These are phyloP conservation scores for Arthrobotrys entomopaga DNA, from an alignment of 2,329 filamentous ascomycete genomes.

Conservation along the genomic window DNA sequence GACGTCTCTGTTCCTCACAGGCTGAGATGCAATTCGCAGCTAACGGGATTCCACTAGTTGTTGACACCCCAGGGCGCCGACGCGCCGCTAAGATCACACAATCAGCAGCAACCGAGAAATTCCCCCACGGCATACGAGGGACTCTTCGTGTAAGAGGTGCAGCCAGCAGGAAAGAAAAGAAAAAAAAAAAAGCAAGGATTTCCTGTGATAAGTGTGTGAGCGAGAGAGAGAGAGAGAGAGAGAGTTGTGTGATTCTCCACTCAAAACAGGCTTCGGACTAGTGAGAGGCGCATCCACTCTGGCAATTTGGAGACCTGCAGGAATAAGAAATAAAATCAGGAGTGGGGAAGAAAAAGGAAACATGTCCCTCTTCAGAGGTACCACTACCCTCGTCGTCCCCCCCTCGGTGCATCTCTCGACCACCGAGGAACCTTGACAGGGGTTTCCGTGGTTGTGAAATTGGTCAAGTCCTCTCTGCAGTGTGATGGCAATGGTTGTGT, in stretches of 20 bases:
- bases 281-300: constrained; percentile 50
- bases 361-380: not conserved
- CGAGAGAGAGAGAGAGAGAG: constrained; percentile 11
- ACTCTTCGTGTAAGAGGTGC: too few relatives aligned
- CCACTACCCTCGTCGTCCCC: constrained; percentile 6
- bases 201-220: not conserved
- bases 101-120: constrained; percentile 55
- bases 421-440: constrained; percentile 28
- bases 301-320: constrained; percentile 51
- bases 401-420: constrained; percentile 3
- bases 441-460: constrained; percentile 21
- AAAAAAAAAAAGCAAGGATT: constrained; percentile 26
- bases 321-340: constrained; percentile 54
- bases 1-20: constrained; percentile 51
- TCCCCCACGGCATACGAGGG: constrained; percentile 55
- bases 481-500: constrained; percentile 45
- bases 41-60: constrained; percentile 54
- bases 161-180: too few relatives aligned
- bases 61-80: constrained; percentile 52
- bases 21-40: constrained; percentile 51
- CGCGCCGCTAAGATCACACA: constrained; percentile 55
- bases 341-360: constrained; percentile 26
- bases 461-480: constrained; percentile 37
- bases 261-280: constrained; percentile 37
- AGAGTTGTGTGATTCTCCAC: constrained; percentile 40